A percentile compares a stretch with the other conserved stretches of the same genome.
Evolutionary conservation across 2,329 filamentous ascomycete species (phyloP).

Genomic region (Pestalotiopsis sp.): DNA sequence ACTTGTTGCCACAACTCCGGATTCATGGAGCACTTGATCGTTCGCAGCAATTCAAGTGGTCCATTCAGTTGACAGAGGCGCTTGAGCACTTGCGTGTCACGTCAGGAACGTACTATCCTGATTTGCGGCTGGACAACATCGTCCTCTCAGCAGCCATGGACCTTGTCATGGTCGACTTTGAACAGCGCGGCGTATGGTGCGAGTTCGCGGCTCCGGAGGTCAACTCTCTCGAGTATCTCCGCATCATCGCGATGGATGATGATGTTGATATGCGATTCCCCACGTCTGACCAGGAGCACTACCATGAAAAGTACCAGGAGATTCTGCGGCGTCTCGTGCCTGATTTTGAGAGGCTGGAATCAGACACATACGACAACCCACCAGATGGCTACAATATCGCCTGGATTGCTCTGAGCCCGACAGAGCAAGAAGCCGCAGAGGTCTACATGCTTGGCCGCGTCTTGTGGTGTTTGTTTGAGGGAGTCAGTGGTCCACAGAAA

Average conservation of each 20-base stretch:
- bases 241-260: slow-evolving; percentile 55
- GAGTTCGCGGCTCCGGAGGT: slow-evolving; percentile 64
- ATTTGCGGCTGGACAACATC: slow-evolving; percentile 62
- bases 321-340: slow-evolving; percentile 48
- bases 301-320: slow-evolving; percentile 40
- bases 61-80: slow-evolving; percentile 52
- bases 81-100: slow-evolving; percentile 51
- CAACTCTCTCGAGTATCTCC: slow-evolving; percentile 60
- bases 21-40: slow-evolving; percentile 46
- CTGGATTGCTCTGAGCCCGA: slow-evolving; percentile 54
- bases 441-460: slow-evolving; percentile 66
- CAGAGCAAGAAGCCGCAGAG: slow-evolving; percentile 59
- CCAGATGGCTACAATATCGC: slow-evolving; percentile 55
- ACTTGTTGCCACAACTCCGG: slow-evolving; percentile 54
- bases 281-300: not conserved
- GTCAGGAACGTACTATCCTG: slow-evolving; percentile 55
- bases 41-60: slow-evolving; percentile 54
- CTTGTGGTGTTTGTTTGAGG: slow-evolving; percentile 66
- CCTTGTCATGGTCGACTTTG: slow-evolving; percentile 62
- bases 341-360: slow-evolving; percentile 43
- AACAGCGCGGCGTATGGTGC: slow-evolving; percentile 65
- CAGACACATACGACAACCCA: slow-evolving; percentile 51
- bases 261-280: slow-evolving; percentile 29
- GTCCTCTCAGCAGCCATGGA: slow-evolving; percentile 51
- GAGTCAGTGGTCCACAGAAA: slow-evolving; percentile 58